A percentile compares a stretch with the other conserved stretches of the same genome.
phyloP scores from a whole-genome alignment of 2,329 filamentous ascomycete species.

The Penicillium sp. region DNA sequence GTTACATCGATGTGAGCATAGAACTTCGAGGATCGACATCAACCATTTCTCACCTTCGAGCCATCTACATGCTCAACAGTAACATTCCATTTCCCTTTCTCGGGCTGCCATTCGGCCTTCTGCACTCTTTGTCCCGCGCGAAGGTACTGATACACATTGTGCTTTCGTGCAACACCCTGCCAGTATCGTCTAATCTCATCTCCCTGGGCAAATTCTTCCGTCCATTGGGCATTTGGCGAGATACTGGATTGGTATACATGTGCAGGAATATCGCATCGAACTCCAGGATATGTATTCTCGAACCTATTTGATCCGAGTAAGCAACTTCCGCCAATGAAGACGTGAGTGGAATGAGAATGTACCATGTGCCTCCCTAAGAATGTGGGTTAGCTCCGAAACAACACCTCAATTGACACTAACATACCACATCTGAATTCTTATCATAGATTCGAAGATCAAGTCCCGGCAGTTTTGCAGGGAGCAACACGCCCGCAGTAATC shows the following conservation, averaged over 20 bases:
- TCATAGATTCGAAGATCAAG: slow-evolving; percentile 66
- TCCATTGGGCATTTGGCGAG: slow-evolving; percentile 66
- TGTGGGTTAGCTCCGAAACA: neutral
- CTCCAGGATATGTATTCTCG: slow-evolving; percentile 59
- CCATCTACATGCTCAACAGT: slow-evolving; percentile 39
- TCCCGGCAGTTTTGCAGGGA: slow-evolving; percentile 67
- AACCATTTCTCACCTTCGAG: slow-evolving; percentile 15
- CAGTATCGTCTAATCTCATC: slow-evolving; percentile 67
- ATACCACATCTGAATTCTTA: slow-evolving; percentile 65
- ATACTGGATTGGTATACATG: slow-evolving; percentile 70
- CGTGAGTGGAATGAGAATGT: neutral
- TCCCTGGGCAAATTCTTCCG: slow-evolving; percentile 65
- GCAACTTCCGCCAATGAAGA: neutral
- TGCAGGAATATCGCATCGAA: slow-evolving; percentile 66
- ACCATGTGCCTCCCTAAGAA: slow-evolving; percentile 48
- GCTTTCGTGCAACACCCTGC: slow-evolving; percentile 60
- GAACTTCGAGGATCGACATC: neutral
- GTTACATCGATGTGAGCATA: slow-evolving; percentile 32
- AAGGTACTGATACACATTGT: slow-evolving; percentile 61
- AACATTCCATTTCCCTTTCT: slow-evolving; percentile 56
- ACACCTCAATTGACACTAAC: slow-evolving; percentile 24
- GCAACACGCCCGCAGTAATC: slow-evolving; percentile 61
- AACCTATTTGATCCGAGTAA: slow-evolving; percentile 27
- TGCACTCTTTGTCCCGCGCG: slow-evolving; percentile 57
- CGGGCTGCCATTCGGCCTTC: slow-evolving; percentile 55